Percentiles rank a stretch among this genome's conserved stretches.
These are phyloP conservation scores for Yarrowia galli DNA, from an alignment of 1,139 yeast genomes.

Conservation along the genomic window DNA sequence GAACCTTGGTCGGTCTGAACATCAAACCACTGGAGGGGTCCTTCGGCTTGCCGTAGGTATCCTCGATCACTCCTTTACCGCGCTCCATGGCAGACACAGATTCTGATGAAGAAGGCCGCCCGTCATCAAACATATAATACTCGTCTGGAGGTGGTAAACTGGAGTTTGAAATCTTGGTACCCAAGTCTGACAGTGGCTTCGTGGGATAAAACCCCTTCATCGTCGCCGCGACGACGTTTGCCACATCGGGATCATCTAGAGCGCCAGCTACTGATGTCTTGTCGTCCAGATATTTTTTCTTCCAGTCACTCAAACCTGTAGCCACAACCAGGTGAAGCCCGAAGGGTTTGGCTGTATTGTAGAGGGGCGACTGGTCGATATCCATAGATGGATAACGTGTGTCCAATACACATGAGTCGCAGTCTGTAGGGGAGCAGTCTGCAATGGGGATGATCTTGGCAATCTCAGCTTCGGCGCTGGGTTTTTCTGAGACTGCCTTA, in stretches of 20 bases:
- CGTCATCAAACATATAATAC: slow-evolving; percentile 42
- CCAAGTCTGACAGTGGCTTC: slow-evolving; percentile 43
- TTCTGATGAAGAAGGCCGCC: slow-evolving; percentile 41
- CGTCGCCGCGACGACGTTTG: slow-evolving; percentile 38
- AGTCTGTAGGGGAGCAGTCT: slow-evolving; percentile 47
- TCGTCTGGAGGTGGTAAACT: slow-evolving; percentile 48
- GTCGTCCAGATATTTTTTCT: slow-evolving; percentile 70
- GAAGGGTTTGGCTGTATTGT: slow-evolving; percentile 73
- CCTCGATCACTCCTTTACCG: slow-evolving; percentile 60
- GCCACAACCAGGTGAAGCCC: slow-evolving; percentile 78
- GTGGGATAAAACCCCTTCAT: slow-evolving; percentile 12
- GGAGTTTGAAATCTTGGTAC: slow-evolving; percentile 50
- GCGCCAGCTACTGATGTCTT: slow-evolving; percentile 60
- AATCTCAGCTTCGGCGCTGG: slow-evolving; percentile 36
- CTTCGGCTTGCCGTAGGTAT: slow-evolving; percentile 54
- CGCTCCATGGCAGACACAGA: slow-evolving; percentile 47
- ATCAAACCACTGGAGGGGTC: slow-evolving; percentile 58
- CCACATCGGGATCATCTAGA: slow-evolving; percentile 47
- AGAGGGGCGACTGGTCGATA: slow-evolving; percentile 59
- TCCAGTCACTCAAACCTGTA: slow-evolving; percentile 88
- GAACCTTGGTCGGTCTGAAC: slow-evolving; percentile 51
- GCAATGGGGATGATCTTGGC: slow-evolving; percentile 43
- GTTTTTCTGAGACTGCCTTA: neutral
- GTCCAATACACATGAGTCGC: slow-evolving; percentile 43
- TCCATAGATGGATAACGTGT: slow-evolving; percentile 64